Evolutionary conservation across 192 early-diverging fungal genomes (phyloP).

Genomic region (Haplosporangium gracile): DNA sequence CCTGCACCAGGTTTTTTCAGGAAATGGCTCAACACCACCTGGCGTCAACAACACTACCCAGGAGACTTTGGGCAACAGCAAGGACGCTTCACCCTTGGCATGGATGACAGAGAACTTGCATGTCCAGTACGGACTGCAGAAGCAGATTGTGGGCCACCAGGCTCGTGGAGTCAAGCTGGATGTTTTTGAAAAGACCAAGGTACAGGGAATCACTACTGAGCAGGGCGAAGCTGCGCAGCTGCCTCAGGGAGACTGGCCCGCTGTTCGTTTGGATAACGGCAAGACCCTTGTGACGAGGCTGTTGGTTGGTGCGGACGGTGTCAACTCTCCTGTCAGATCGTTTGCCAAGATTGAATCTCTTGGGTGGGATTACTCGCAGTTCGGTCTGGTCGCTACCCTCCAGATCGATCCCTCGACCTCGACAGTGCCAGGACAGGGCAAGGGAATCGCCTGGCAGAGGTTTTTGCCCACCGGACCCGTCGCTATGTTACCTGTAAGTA

Average conservation of each 20-base stretch:
- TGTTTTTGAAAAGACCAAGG: slow-evolving; percentile 78
- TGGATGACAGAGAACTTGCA: slow-evolving; percentile 92
- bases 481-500: slow-evolving; percentile 89
- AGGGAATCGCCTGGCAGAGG: slow-evolving; percentile 85
- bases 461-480: slow-evolving; percentile 96
- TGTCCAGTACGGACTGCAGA: slow-evolving; percentile 79
- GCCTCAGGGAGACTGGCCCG: slow-evolving; percentile 74
- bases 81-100: slow-evolving; percentile 66
- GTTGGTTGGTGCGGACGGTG: slow-evolving; percentile 93
- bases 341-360: slow-evolving; percentile 85
- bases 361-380: slow-evolving; percentile 90
- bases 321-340: slow-evolving; percentile 85
- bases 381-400: slow-evolving; percentile 91
- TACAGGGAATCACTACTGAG: slow-evolving; percentile 65
- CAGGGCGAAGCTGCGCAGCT: slow-evolving; percentile 9
- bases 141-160: slow-evolving; percentile 55
- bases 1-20: slow-evolving; percentile 41
- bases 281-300: slow-evolving; percentile 74
- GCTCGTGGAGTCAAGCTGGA: slow-evolving; percentile 62
- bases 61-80: slow-evolving; percentile 12
- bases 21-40: neutral
- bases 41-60: slow-evolving; percentile 10
- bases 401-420: slow-evolving; percentile 75
- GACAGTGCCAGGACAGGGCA: slow-evolving; percentile 38
- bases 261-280: slow-evolving; percentile 77